Percentiles rank a stretch among this genome's conserved stretches.
phyloP scores from a whole-genome alignment of 768 basidiomycete genomes.

The Agaricus bisporus region DNA sequence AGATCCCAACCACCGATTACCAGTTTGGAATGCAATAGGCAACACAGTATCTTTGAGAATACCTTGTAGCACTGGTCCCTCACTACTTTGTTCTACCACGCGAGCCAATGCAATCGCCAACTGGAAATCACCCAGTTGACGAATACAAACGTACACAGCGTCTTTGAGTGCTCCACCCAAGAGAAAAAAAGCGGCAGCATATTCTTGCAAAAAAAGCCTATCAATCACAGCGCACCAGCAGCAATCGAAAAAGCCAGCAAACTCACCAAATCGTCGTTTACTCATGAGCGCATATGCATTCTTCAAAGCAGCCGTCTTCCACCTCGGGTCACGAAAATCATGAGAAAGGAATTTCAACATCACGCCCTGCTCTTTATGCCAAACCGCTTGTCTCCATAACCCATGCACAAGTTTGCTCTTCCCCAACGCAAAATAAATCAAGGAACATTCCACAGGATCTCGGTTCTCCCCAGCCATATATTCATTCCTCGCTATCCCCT shows the following conservation, averaged over 20 bases:
- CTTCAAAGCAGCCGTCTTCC: constrained; percentile 92
- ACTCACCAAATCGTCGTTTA: constrained; percentile 87
- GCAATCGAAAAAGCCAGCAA: neutral
- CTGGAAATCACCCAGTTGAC: constrained; percentile 85
- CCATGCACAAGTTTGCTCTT: constrained; percentile 91
- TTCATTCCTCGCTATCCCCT: constrained; percentile 85
- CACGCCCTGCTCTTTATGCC: constrained; percentile 82
- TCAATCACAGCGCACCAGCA: constrained; percentile 2
- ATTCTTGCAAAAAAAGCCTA: constrained; percentile 49
- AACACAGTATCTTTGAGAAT: constrained; percentile 74
- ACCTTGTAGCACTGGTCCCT: constrained; percentile 67
- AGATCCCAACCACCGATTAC: constrained; percentile 89
- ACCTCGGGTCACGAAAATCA: constrained; percentile 77
- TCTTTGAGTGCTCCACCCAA: constrained; percentile 86
- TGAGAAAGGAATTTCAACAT: constrained; percentile 94
- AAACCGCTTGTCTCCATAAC: constrained; percentile 91
- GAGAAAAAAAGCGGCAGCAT: constrained; percentile 98
- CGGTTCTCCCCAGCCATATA: constrained; percentile 84
- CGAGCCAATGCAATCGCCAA: constrained; percentile 85
- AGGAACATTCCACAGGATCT: constrained; percentile 83
- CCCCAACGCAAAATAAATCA: constrained; percentile 93
- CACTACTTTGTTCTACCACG: constrained; percentile 74
- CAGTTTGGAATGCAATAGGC: constrained; percentile 78
- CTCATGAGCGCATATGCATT: constrained; percentile 91
- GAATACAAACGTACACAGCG: constrained; percentile 85